A percentile compares a stretch with the other conserved stretches of the same genome.
Evolutionary conservation across 345 rosid genomes (phyloP).

Genomic region (Boechera divaricarpa): DNA sequence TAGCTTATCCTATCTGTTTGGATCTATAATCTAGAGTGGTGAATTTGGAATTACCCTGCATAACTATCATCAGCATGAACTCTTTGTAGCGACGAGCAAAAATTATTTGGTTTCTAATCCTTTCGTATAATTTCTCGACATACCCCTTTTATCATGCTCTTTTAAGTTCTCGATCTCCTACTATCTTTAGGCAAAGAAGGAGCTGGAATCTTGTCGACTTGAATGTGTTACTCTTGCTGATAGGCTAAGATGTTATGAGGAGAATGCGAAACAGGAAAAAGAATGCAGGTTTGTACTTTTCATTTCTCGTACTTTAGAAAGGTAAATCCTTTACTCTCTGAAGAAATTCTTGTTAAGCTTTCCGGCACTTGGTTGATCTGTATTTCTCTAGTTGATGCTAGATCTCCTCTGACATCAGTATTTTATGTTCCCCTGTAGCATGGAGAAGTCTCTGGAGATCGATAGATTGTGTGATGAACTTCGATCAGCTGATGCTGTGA

Average conservation of each 20-base stretch:
- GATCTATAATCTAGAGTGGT: conserved; percentile 13
- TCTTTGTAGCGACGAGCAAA: neutral
- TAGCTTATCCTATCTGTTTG: conserved; percentile 23
- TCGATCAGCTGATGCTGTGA: conserved; percentile 46
- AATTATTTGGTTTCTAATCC: neutral
- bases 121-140: conserved; percentile 16
- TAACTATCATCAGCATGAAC: conserved; percentile 23
- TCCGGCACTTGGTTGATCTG: conserved; percentile 7
- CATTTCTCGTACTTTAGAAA: conserved; percentile 14
- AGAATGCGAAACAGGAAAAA: conserved; percentile 53
- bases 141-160: neutral
- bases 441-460: conserved; percentile 58
- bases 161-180: conserved; percentile 16
- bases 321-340: neutral
- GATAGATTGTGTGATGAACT: conserved; percentile 60
- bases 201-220: conserved; percentile 61
- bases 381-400: conserved; percentile 12
- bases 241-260: conserved; percentile 51
- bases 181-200: conserved; percentile 54
- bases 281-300: conserved; percentile 60
- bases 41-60: conserved; percentile 10
- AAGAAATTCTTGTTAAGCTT: conserved; percentile 6
- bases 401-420: conserved; percentile 3
- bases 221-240: conserved; percentile 61
- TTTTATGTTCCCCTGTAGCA: conserved; percentile 48